Percentiles rank a stretch among this genome's conserved stretches.
Conservation (phyloP, 805 yeast species). For the Priceomyces carsonii region DNA sequence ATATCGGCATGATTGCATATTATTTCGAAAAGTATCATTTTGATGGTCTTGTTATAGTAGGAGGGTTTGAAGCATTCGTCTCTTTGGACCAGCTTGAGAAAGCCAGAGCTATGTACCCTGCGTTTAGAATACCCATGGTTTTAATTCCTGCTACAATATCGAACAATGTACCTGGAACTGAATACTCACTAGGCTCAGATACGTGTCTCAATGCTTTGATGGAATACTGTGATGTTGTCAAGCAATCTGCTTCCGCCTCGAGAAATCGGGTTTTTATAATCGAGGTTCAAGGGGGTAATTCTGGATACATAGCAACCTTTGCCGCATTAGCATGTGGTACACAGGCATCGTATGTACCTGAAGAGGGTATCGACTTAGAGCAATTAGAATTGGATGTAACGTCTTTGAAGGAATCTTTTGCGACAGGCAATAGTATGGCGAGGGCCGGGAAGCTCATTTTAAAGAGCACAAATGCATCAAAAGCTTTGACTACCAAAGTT, state of each 20-base stretch:
- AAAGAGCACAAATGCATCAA: constrained; percentile 81
- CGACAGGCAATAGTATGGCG: constrained; percentile 72
- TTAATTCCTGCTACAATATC: constrained; percentile 94
- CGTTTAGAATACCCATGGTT: constrained; percentile 92
- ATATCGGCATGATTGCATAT: constrained; percentile 88
- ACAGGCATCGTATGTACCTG: constrained; percentile 88
- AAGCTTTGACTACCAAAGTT: constrained; percentile 77
- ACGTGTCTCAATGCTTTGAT: constrained; percentile 92
- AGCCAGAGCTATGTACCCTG: constrained; percentile 79
- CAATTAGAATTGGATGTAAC: constrained; percentile 77
- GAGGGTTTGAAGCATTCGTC: constrained; percentile 96
- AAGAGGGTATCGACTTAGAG: constrained; percentile 67
- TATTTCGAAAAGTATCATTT: constrained; percentile 85
- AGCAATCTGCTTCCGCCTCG: constrained; percentile 92
- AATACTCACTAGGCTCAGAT: constrained; percentile 92
- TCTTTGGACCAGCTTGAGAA: constrained; percentile 79
- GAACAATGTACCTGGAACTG: constrained; percentile 98
- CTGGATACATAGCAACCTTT: constrained; percentile 89
- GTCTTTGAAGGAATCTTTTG: constrained; percentile 65
- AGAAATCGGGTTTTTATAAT: constrained; percentile 94
- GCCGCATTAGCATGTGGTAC: constrained; percentile 90
- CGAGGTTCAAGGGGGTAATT: constrained; percentile 97
- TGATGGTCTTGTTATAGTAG: constrained; percentile 88
- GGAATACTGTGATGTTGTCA: constrained; percentile 91
- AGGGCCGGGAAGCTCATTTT: constrained; percentile 84